phyloP scores from a whole-genome alignment of 2,329 filamentous ascomycete species.

The Magnaporthiopsis incrustans region DNA sequence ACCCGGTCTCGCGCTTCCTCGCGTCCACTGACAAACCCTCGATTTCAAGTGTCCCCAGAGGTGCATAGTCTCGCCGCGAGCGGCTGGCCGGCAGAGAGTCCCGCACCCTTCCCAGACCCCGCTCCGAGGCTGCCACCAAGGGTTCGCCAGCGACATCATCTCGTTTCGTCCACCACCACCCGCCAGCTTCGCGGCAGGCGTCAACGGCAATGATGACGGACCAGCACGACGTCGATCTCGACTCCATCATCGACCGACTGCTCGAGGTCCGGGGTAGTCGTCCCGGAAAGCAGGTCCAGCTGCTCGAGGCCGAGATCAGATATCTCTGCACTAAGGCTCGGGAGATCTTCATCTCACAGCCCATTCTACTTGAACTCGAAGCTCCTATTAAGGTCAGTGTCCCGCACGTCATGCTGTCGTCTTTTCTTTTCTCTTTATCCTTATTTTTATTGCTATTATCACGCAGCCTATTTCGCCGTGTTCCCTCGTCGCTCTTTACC shows the following conservation, averaged over 20 bases:
- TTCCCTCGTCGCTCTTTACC: conserved; percentile 9
- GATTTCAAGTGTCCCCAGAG: background rate
- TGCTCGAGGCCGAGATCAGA: conserved; percentile 92
- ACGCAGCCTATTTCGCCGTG: too few relatives aligned
- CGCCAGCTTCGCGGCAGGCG: conserved; percentile 35
- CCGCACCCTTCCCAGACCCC: conserved; percentile 1
- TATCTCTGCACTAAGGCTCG: conserved; percentile 97
- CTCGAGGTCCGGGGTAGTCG: conserved; percentile 96
- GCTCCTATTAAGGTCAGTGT: conserved; percentile 90
- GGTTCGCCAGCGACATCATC: background rate
- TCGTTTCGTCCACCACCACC: conserved; percentile 17
- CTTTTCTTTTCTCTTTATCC: background rate
- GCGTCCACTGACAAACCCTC: background rate
- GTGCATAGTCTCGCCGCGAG: conserved; percentile 2
- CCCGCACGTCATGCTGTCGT: conserved; percentile 7
- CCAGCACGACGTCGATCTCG: conserved; percentile 88
- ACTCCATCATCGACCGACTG: conserved; percentile 98
- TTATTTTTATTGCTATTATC: too few relatives aligned
- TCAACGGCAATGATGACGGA: conserved; percentile 46
- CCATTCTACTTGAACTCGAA: conserved; percentile 93
- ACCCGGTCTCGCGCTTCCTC: background rate
- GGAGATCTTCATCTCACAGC: conserved; percentile 99
- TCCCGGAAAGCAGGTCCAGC: conserved; percentile 96
- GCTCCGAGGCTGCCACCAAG: conserved; percentile 8
- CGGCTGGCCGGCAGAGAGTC: conserved; percentile 1